Evolutionary conservation across 345 rosid genomes (phyloP), one percentile per base, ranked within the genome.

Genomic region (Adansonia digitata): DNA sequence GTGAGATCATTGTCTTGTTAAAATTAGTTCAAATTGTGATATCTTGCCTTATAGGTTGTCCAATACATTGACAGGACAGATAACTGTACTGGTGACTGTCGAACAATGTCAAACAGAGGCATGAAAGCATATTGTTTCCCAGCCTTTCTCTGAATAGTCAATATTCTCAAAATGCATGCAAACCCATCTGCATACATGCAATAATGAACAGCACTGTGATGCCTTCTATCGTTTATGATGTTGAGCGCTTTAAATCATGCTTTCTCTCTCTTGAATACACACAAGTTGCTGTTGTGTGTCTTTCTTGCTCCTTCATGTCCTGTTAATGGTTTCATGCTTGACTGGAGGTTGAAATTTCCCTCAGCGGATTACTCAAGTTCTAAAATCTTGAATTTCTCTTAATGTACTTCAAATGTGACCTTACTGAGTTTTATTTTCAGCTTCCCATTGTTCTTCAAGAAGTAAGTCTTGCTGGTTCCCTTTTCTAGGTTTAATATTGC

Each of bases 401-500:
- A 43, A 26, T 56, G 18, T 3, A 45, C 56, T 73, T 73, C 24
- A 57, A n/a, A 37, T 12, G 59, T 10, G 15, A 27, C 57, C 45
- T 39, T 46, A 55, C 53, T 31, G 39, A 12, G 64, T 11, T 72
- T 72, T 59, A 39, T 26, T 26, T 72, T 76, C 35, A n/a, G 65
- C 76, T 56, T 11, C 27, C 29, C 12, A 7, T 26, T 49, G 69
- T 68, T 74, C 61, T 73, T 73, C 57, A 31, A 43, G 13, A 42
- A 35, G 49, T 18, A 56, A 66, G 52, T 67, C 11, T 12, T 61
- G 10, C 11, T 74, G 72, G 17, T 74, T 78, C 17, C 75, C 29
- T 69, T 64, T 71, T 69, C 52, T 77, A 95, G 99, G 81, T 95
- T 95, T 85, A 95, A 95, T 75, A 95, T 95, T 74, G 99, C 97